phyloP scores from a whole-genome alignment of 2,329 filamentous ascomycete species.

The Epichloe hybrida region DNA sequence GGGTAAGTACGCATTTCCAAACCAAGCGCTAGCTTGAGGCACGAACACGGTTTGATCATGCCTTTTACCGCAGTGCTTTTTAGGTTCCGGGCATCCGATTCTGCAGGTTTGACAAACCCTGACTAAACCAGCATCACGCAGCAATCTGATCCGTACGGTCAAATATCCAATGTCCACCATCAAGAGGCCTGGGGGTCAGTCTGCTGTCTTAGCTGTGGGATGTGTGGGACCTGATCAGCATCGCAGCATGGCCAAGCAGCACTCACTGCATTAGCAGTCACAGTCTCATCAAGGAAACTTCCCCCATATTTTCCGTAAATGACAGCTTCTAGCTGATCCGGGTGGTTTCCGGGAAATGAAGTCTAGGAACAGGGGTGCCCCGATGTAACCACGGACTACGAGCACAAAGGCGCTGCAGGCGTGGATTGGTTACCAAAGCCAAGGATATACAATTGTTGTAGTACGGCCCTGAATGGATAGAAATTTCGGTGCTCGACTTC shows the following conservation, averaged over 20 bases:
- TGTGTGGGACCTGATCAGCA: too few species aligned
- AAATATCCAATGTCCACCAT: too few species aligned
- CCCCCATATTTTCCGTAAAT: background rate
- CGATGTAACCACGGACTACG: background rate
- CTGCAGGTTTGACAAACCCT: too few species aligned
- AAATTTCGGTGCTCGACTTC: background rate
- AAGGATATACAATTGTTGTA: background rate
- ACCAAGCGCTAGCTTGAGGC: too few species aligned
- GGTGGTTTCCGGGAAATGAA: conserved; percentile 6
- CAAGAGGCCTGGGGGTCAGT: too few species aligned
- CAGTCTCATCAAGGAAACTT: background rate
- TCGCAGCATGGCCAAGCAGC: too few species aligned
- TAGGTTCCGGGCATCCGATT: too few species aligned
- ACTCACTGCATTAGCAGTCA: background rate
- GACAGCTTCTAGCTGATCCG: background rate
- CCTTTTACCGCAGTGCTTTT: too few species aligned
- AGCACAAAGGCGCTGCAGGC: background rate
- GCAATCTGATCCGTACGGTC: too few species aligned
- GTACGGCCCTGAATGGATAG: background rate
- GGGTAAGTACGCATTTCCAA: background rate
- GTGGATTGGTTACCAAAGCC: conserved; percentile 2
- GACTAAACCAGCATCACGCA: too few species aligned
- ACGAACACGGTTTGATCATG: too few species aligned
- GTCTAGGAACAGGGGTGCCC: background rate
- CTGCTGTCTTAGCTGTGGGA: too few species aligned